Evolutionary conservation across 2,329 filamentous ascomycete species (phyloP), one percentile per base, ranked within the genome.

Genomic region (Colletotrichum somersetense): DNA sequence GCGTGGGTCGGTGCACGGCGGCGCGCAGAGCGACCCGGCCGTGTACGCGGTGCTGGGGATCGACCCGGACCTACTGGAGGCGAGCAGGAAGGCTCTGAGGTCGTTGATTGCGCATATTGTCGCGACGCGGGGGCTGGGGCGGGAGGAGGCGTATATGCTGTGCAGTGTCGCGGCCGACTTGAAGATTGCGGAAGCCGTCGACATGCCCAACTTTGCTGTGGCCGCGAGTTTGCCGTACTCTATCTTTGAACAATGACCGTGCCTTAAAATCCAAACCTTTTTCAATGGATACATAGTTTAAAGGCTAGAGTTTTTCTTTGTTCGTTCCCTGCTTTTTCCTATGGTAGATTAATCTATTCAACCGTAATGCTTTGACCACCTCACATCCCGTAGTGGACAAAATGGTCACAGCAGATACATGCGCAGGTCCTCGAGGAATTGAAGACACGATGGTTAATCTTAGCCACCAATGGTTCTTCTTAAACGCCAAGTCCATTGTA

Each of bases 171-270:
- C 84, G 0, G 85, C 82, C 0, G 83, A 86, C 75, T 75, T 89
- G 74, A 85, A 85, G 73, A 85, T 88, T 76, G 83, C 81, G 5
- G 86, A 89, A 77, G 83, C 84, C 2, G 86, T 89, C 30, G 87
- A 88, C 72, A 85, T 88, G 83, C 86, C 86, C 12, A 84, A 88
- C 73, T 88, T 83, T 78, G 85, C 83, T 2, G 83, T 88, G 44
- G 82, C 85, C 11, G 87, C 85, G 77, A 83, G 81, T 61, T 76
- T 89, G 40, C 85, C 86, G 1, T 76, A 88, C 75, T 83, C 81
- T 57, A 81, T 87, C 20, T 88, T 89, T 77, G 77, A 67, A 33
- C 46, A 50, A 33, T 42, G 46, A n/a, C 6, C 42, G 23, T 23
- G 42, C 12, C 42, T 33, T 11, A 1, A 48, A 0, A 6, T 11